These are phyloP conservation scores for Albifimbria verrucaria DNA, from an alignment of 2,329 filamentous ascomycete species.

Conservation along the genomic window DNA sequence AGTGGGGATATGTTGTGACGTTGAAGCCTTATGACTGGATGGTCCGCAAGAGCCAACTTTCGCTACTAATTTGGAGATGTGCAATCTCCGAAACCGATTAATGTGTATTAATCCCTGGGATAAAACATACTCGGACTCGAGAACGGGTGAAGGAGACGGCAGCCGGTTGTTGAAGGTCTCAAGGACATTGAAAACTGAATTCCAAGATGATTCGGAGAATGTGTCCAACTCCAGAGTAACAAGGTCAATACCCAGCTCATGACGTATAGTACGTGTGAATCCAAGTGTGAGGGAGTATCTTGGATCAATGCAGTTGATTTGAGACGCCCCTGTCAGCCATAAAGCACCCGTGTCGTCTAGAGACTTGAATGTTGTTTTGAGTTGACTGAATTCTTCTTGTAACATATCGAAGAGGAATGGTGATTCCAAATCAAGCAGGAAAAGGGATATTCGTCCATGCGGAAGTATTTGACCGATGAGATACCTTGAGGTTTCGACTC, in stretches of 20 bases:
- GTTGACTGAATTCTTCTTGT: not conserved
- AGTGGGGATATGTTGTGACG: too few relatives aligned
- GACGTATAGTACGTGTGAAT: not conserved
- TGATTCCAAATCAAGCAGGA: not conserved
- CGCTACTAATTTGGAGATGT: too few relatives aligned
- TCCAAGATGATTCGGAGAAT: not conserved
- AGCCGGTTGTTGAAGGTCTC: too few relatives aligned
- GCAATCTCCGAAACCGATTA: not conserved
- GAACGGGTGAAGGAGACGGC: not conserved
- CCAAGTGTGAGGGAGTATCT: not conserved
- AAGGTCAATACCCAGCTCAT: not conserved
- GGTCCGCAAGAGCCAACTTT: not conserved
- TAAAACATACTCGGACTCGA: not conserved
- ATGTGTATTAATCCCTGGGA: not conserved
- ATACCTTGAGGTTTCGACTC: not conserved
- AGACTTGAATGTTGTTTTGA: not conserved
- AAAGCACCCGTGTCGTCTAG: not conserved
- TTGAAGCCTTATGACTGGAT: too few relatives aligned
- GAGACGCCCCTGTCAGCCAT: not conserved
- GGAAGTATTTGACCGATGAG: not conserved
- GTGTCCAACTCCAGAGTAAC: not conserved
- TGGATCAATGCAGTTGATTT: not conserved
- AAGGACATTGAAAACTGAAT: too few relatives aligned
- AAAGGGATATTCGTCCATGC: not conserved
- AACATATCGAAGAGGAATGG: not conserved